phyloP scores from a whole-genome alignment of 2,329 filamentous ascomycete genomes.

The Thyridium curvatum region DNA sequence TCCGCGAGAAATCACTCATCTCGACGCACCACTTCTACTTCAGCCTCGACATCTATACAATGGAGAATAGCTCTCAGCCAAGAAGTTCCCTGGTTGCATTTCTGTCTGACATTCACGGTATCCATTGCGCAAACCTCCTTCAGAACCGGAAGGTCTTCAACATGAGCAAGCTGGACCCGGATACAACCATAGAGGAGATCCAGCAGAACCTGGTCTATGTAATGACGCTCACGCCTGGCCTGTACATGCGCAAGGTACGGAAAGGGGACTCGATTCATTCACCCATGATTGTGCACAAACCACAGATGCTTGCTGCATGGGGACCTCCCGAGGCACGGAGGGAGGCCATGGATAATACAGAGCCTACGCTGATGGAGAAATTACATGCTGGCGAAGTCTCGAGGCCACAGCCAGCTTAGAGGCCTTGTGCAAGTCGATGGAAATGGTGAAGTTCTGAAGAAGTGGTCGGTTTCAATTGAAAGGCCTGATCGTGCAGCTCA shows the following conservation, averaged over 20 bases:
- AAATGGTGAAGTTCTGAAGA: no score
- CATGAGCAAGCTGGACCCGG: conserved; percentile 22
- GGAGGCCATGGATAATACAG: conserved; percentile 16
- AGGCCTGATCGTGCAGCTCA: no score
- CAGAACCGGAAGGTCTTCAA: conserved; percentile 28
- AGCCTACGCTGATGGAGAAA: conserved; percentile 21
- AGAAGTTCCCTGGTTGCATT: no score
- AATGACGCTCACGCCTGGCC: conserved; percentile 25
- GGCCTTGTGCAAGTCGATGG: not conserved
- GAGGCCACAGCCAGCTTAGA: conserved; percentile 1
- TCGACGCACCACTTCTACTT: conserved; percentile 31
- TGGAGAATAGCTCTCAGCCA: no score
- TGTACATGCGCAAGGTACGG: conserved; percentile 28
- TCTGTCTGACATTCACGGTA: conserved; percentile 18
- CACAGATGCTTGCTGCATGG: conserved; percentile 32
- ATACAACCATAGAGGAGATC: conserved; percentile 22
- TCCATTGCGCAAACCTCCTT: conserved; percentile 28
- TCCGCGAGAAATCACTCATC: conserved; percentile 30
- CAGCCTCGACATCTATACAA: conserved; percentile 23
- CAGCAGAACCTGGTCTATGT: conserved; percentile 23
- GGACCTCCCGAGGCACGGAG: conserved; percentile 23
- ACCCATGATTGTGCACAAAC: conserved; percentile 25
- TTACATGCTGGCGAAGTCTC: conserved; percentile 11
- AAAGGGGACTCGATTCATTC: conserved; percentile 24
- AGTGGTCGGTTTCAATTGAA: no score